Percentiles rank a stretch among this genome's conserved stretches.
Evolutionary conservation across 2,329 filamentous ascomycete species (phyloP).

Genomic region (Arthroderma sp.): DNA sequence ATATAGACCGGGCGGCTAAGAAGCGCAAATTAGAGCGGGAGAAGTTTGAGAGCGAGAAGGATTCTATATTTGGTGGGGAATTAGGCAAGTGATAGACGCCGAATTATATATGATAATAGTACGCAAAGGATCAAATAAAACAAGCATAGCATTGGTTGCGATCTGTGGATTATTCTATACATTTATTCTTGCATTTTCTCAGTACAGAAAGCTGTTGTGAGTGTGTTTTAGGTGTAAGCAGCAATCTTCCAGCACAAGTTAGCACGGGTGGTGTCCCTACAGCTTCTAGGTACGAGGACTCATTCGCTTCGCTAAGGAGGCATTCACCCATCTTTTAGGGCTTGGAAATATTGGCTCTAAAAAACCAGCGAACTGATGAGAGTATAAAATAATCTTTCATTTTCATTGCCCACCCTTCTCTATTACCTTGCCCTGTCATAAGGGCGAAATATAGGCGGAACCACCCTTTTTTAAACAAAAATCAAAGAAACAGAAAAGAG

Average conservation of each 20-base stretch:
- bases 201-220: too few species aligned
- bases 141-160: background rate
- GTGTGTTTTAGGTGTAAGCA: background rate
- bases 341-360: too few species aligned
- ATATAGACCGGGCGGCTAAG: slow-evolving; percentile 29
- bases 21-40: slow-evolving; percentile 29
- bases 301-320: too few species aligned
- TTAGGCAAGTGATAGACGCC: background rate
- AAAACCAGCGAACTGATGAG: background rate
- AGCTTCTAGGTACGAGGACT: too few species aligned
- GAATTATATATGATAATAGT: background rate
- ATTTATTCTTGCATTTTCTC: too few species aligned
- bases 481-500: background rate
- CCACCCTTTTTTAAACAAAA: slow-evolving; percentile 8
- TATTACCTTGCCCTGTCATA: background rate
- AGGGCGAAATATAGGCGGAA: background rate
- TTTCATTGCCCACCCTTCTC: background rate
- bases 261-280: too few species aligned
- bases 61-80: background rate
- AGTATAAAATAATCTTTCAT: background rate
- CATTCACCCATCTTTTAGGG: too few species aligned
- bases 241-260: too few species aligned
- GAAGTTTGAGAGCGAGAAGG: background rate
- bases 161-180: background rate
- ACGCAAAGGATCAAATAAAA: background rate